Evolutionary conservation across 2,329 filamentous ascomycete genomes (phyloP), one percentile per base, ranked within the genome.

Genomic region (Penicillium hesseltinei): DNA sequence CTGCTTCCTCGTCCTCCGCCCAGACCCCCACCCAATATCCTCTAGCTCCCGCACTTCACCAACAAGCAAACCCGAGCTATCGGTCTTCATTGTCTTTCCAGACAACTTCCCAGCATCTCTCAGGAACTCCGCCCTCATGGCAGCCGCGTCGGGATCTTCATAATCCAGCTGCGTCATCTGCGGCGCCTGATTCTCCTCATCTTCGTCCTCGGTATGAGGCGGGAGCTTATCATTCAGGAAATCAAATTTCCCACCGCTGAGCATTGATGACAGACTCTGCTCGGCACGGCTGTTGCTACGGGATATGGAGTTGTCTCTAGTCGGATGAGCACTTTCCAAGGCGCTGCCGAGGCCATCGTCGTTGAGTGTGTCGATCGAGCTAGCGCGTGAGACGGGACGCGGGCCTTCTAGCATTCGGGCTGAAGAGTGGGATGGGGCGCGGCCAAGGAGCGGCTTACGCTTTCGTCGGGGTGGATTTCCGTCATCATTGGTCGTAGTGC

Each of bases 111-210:
- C 61, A 0, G 71, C 71, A 51, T 71, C 60, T 5, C 80, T 79
- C 61, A 82, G 79, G 29, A 80, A 81, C 38, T 80, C 81, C 35
- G 84, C 82, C n/a, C 81, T 81, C 65, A 84, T 83, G 53, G 80
- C 80, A 13, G 80, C 77, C 2, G 82, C 82, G 45, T 85, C 77
- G 1, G 77, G 72, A 58, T 80, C 78, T 56, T 80, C 77, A 55
- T 80, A 81, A 29, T 77, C 76, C 19, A 81, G 65, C 62, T 80
- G 78, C 6, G 78, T 80, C 74, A 79, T 75, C 15, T 70, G 71
- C 15, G 76, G 74, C 8, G 69, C 65, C 53, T 75, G 70, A 11
- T 73, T 63, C 46, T 71, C 72, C 51, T 73, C 71, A 11, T 71
- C 63, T 39, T 72, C 69, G 15, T 67, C 61, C 11, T 65, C 60